phyloP scores from a whole-genome alignment of 2,329 filamentous ascomycete species.

The Escovopsis weberi region DNA sequence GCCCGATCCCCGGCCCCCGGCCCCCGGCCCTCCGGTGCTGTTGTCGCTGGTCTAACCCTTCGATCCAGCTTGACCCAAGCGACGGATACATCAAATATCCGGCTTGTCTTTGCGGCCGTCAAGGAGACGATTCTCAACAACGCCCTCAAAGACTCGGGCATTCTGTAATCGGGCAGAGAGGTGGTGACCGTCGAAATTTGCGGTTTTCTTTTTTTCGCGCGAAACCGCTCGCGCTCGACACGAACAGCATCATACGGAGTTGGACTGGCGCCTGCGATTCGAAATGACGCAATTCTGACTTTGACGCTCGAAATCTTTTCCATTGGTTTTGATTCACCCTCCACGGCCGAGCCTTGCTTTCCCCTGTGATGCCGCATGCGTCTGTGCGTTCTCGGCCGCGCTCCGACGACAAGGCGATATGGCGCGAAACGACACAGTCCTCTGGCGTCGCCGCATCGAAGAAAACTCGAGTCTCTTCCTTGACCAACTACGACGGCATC shows the following conservation, averaged over 20 bases:
- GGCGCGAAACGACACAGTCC: too few species aligned
- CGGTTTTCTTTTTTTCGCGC: conserved; percentile 1
- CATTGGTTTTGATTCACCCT: too few species aligned
- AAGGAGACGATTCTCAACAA: conserved; percentile 99
- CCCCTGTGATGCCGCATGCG: too few species aligned
- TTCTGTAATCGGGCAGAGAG: conserved; percentile 44
- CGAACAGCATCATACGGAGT: conserved; percentile 9
- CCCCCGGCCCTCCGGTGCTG: neutral
- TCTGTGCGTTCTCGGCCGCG: too few species aligned
- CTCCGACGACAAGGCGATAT: too few species aligned
- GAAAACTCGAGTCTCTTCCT: too few species aligned
- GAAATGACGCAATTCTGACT: conserved; percentile 2
- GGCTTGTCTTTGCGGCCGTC: conserved; percentile 91
- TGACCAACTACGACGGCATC: neutral
- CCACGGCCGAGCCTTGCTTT: too few species aligned
- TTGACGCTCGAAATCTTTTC: neutral
- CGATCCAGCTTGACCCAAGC: conserved; percentile 76
- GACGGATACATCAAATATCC: conserved; percentile 96
- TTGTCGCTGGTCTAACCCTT: conserved; percentile 7
- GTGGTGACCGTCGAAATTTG: neutral
- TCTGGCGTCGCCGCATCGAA: too few species aligned
- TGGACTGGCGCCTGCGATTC: conserved; percentile 2
- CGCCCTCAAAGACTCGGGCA: conserved; percentile 93
- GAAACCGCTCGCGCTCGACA: conserved; percentile 10
- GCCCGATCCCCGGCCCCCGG: conserved; percentile 15